Base-by-base conservation (phyloP, 352 stramenopile genomes). In the Phytopythium kandeliae region DNA sequence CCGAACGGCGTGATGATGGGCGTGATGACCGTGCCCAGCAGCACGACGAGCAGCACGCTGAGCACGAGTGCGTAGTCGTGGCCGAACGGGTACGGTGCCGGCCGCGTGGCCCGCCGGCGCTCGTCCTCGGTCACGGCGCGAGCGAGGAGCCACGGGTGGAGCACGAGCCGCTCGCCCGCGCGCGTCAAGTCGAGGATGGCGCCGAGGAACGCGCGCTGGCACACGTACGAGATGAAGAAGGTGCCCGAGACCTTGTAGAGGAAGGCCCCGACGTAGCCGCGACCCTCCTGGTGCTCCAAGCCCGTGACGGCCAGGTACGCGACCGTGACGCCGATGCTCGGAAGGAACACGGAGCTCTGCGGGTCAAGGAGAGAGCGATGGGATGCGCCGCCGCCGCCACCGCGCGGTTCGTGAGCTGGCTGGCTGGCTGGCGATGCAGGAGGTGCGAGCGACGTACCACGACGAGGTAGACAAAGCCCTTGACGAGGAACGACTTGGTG, bases 211-310 rank as follows among this genome's bases (percentile, higher is more conserved):
- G 78, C 75, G 45, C 81, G 74, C 51, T 92, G 81, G 21, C 78
- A 89, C n/a, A 92, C 61, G 48, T 92, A 92, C 50, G 81, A 86
- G 60, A 92, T 88, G 72, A 92, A 92, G 59, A 92, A 89, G 5
- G 80, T 89, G n/a, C 81, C 78, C 12, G 76, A 89, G 26, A 92
- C 69, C 51, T 92, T 89, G 66, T 84, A 89, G 35, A 92, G 60
- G 51, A 92, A 92, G 24, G 76, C 79, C 67, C 89, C 81, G 45
- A 92, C 69, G 51, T 92, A 92, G 45, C 62, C 71, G 25, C 64
- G 52, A 15, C 59, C 69, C 22, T 70, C 73, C 28, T 68, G 69
- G 33, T 81, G 62, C 47, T 76, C 59, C 12, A 89, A 65, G 25
- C 65, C 61, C n/a, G 64, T 78, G 30, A 89, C 65, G 24, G 81